Evolutionary conservation across 139 green algal species (phyloP).

Genomic region (Chlamydomonas sp.): DNA sequence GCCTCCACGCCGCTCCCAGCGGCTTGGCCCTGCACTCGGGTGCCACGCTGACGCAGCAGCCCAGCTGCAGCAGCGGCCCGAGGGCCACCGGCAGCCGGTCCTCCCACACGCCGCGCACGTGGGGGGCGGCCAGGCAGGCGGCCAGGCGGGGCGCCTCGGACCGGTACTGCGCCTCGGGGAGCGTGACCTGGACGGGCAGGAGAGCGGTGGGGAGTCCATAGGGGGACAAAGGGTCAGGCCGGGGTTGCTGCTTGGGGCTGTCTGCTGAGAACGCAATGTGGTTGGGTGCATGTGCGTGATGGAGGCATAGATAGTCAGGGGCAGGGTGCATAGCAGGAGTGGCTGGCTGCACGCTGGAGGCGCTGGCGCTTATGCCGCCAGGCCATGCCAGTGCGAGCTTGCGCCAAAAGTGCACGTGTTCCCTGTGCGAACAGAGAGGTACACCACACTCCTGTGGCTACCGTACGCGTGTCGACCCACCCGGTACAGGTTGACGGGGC

Average conservation of each 20-base stretch:
- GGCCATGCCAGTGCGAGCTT: too few relatives aligned
- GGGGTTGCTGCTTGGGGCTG: conserved; percentile 1
- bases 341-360: too few relatives aligned
- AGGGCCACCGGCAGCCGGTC: conserved; percentile 75
- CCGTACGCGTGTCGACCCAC: conserved; percentile 16
- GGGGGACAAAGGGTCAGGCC: not conserved
- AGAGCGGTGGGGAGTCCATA: not conserved
- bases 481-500: conserved; percentile 67
- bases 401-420: too few relatives aligned
- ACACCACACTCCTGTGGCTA: too few relatives aligned
- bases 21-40: conserved; percentile 45
- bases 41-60: conserved; percentile 76
- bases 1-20: conserved; percentile 66
- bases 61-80: conserved; percentile 75
- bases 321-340: too few relatives aligned
- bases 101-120: conserved; percentile 81
- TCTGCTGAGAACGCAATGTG: too few relatives aligned
- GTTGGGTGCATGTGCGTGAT: too few relatives aligned
- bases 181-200: conserved; percentile 52
- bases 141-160: conserved; percentile 51
- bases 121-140: conserved; percentile 48
- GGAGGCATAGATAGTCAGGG: too few relatives aligned
- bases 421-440: too few relatives aligned
- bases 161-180: conserved; percentile 78
- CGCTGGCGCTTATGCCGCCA: too few relatives aligned